These are phyloP conservation scores for Yarrowia osloensis DNA, from an alignment of 805 yeast genomes.

Conservation along the genomic window DNA sequence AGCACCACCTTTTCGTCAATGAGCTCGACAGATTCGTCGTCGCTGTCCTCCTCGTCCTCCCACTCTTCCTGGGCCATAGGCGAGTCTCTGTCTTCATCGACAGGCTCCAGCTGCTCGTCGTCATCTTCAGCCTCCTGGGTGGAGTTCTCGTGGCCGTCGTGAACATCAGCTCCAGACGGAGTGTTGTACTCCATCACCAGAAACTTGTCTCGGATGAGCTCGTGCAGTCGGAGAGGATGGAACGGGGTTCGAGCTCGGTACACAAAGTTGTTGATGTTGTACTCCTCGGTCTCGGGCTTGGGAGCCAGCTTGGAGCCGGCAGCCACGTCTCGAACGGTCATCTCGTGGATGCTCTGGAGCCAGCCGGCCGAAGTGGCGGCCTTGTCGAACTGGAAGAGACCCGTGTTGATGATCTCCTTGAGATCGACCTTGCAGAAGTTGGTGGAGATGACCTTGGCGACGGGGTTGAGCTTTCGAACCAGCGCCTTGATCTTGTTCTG, in stretches of 20 bases:
- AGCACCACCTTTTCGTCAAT: slow-evolving; percentile 37
- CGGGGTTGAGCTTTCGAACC: slow-evolving; percentile 47
- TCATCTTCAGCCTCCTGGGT: slow-evolving; percentile 36
- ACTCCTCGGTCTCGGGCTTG: slow-evolving; percentile 52
- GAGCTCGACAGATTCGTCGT: slow-evolving; percentile 32
- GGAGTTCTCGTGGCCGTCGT: slow-evolving; percentile 36
- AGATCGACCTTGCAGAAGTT: slow-evolving; percentile 47
- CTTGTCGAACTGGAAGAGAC: slow-evolving; percentile 47
- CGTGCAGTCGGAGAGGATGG: slow-evolving; percentile 49
- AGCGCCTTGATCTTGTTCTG: slow-evolving; percentile 42
- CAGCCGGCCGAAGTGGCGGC: slow-evolving; percentile 51
- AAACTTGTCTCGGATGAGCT: slow-evolving; percentile 46
- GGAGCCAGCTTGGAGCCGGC: slow-evolving; percentile 42
- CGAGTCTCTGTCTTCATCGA: slow-evolving; percentile 12
- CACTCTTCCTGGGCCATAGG: slow-evolving; percentile 11
- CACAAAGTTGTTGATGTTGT: slow-evolving; percentile 50
- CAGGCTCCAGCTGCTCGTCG: slow-evolving; percentile 2
- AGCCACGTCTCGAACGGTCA: slow-evolving; percentile 41
- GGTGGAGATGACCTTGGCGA: slow-evolving; percentile 46
- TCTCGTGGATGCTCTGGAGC: slow-evolving; percentile 48
- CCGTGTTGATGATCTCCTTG: slow-evolving; percentile 45
- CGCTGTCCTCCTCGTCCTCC: slow-evolving; percentile 28
- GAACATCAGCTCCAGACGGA: slow-evolving; percentile 32
- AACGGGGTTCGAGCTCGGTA: slow-evolving; percentile 49
- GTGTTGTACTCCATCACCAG: slow-evolving; percentile 36